A percentile compares a stretch with the other conserved stretches of the same genome.
These are phyloP conservation scores for Harringtonia lauricola DNA, from an alignment of 2,329 filamentous ascomycete species.

Conservation along the genomic window DNA sequence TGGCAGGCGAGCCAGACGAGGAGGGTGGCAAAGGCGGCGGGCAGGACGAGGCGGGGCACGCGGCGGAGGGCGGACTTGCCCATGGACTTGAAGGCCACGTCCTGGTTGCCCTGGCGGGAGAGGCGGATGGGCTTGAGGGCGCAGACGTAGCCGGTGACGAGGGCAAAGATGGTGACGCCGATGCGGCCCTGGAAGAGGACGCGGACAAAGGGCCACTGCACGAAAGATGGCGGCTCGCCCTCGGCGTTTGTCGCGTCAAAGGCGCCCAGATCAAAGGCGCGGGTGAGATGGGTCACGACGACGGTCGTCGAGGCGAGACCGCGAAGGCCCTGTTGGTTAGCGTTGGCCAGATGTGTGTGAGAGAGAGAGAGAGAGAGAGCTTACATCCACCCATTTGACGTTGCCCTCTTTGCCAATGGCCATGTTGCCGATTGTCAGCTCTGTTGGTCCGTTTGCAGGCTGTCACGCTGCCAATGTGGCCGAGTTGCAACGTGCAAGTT, in stretches of 20 bases:
- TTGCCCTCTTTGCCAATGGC: conserved; percentile 34
- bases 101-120: conserved; percentile 39
- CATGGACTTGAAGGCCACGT: conserved; percentile 40
- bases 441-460: not conserved
- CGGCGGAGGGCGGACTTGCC: conserved; percentile 47
- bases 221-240: conserved; percentile 31
- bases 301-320: conserved; percentile 43
- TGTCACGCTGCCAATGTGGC: not conserved
- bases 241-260: conserved; percentile 30
- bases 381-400: conserved; percentile 51
- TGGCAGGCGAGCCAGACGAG: conserved; percentile 42
- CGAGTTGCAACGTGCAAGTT: no score
- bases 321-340: conserved; percentile 35
- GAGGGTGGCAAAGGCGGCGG: conserved; percentile 41
- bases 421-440: conserved; percentile 16
- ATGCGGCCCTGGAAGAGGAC: conserved; percentile 49
- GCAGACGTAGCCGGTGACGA: conserved; percentile 55
- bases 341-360: not conserved
- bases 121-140: conserved; percentile 48
- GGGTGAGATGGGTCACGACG: conserved; percentile 41
- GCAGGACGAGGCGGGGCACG: conserved; percentile 45
- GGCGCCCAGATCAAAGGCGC: conserved; percentile 39
- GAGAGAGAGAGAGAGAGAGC: conserved; percentile 14
- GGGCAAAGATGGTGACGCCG: conserved; percentile 55
- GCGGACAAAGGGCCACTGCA: conserved; percentile 49